Evolutionary conservation across 1,139 yeast genomes (phyloP).

Genomic region (Insectozyma bohioensis): DNA sequence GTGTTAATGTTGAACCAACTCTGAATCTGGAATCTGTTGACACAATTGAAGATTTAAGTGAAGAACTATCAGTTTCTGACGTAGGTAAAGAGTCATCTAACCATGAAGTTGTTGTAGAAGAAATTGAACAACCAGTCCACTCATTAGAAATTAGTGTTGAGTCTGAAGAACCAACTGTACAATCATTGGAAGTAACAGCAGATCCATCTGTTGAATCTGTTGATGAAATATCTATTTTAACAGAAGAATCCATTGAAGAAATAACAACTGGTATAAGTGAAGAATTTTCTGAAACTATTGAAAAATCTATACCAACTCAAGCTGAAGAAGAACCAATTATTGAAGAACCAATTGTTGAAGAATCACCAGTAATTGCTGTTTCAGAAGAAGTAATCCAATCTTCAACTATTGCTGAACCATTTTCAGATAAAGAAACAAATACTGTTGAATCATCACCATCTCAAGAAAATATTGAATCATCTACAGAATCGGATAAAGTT

Average conservation of each 20-base stretch:
- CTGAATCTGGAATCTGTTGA: slow-evolving; percentile 4
- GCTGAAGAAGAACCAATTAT: slow-evolving; percentile 1
- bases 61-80: slow-evolving; percentile 1
- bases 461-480: slow-evolving; percentile 2
- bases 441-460: slow-evolving; percentile 4
- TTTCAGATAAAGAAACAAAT: slow-evolving; percentile 5
- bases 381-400: slow-evolving; percentile 1
- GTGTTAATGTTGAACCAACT: slow-evolving; percentile 1
- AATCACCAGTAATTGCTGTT: slow-evolving; percentile 2
- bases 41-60: slow-evolving; percentile 3
- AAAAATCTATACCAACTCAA: slow-evolving; percentile 1
- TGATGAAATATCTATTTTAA: no score
- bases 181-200: no score
- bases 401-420: background rate
- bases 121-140: no score
- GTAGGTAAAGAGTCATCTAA: slow-evolving; percentile 11
- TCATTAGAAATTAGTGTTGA: no score
- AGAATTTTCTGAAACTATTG: no score
- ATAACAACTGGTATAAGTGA: background rate
- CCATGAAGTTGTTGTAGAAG: slow-evolving; percentile 9
- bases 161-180: no score
- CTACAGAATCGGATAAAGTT: slow-evolving; percentile 2
- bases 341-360: slow-evolving; percentile 4
- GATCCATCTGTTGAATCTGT: slow-evolving; percentile 3
- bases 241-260: no score